A percentile compares a stretch with the other conserved stretches of the same genome.
Conservation (phyloP, 768 basidiomycete genomes). For the Agrocybe praecox region DNA sequence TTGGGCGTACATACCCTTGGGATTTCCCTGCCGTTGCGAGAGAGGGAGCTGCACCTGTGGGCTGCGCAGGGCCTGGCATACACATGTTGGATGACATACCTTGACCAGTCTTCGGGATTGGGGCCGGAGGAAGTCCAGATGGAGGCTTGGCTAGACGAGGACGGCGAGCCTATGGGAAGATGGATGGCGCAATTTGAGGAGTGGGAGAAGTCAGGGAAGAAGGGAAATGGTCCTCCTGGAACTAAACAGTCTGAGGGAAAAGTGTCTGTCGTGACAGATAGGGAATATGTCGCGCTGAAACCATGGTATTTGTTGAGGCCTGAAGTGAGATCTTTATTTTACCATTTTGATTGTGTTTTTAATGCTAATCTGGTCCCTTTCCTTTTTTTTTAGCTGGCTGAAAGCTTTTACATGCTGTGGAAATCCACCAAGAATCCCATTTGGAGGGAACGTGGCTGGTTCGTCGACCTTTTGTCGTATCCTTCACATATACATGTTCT, state of each 20-base stretch:
- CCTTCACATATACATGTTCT: not conserved
- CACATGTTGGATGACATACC: conserved; percentile 65
- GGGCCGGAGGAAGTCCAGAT: conserved; percentile 58
- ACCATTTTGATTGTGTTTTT: not conserved
- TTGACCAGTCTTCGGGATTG: conserved; percentile 63
- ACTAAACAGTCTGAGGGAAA: conserved; percentile 18
- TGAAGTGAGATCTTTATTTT: conserved; percentile 38
- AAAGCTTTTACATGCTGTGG: conserved; percentile 58
- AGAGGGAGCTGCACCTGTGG: conserved; percentile 53
- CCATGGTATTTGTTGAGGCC: conserved; percentile 45
- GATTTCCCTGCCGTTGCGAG: conserved; percentile 26
- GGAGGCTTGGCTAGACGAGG: conserved; percentile 20
- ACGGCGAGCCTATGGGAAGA: conserved; percentile 28
- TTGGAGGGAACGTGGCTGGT: conserved; percentile 59
- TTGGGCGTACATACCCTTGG: conserved; percentile 52
- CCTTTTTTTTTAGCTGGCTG: conserved; percentile 41
- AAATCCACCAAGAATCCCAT: conserved; percentile 47
- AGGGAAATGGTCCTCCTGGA: conserved; percentile 22
- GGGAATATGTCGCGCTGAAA: conserved; percentile 42
- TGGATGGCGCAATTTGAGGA: conserved; percentile 42
- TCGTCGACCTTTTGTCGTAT: conserved; percentile 21
- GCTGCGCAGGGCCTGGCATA: conserved; percentile 64
- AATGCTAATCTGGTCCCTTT: not conserved
- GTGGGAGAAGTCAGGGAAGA: conserved; percentile 45
- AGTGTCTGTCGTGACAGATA: conserved; percentile 10